Percentiles rank a stretch among this genome's conserved stretches.
These are phyloP conservation scores for Endoconidiophora laricicola DNA, from an alignment of 2,329 filamentous ascomycete genomes.

Conservation along the genomic window DNA sequence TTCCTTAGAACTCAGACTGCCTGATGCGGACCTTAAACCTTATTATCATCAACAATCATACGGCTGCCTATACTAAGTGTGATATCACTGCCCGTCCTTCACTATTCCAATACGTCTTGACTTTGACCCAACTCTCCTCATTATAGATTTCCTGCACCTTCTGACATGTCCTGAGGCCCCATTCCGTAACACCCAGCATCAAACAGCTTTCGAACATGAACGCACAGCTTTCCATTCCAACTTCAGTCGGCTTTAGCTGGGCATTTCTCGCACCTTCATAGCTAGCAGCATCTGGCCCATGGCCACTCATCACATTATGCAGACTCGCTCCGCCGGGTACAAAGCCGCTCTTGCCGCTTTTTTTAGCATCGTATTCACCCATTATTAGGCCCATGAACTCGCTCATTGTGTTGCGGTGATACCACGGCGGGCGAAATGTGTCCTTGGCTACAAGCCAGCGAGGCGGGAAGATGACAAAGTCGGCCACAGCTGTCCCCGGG, in stretches of 20 bases:
- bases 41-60: no score
- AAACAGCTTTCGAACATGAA: constrained; percentile 55
- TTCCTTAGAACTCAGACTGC: no score
- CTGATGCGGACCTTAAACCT: no score
- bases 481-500: constrained; percentile 46
- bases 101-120: constrained; percentile 44
- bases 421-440: constrained; percentile 58
- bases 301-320: constrained; percentile 58
- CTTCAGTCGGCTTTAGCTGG: constrained; percentile 37
- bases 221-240: constrained; percentile 44
- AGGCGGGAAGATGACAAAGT: constrained; percentile 59
- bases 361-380: constrained; percentile 46
- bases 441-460: constrained; percentile 53
- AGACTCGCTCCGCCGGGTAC: constrained; percentile 41
- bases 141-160: constrained; percentile 53
- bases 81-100: constrained; percentile 3
- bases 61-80: neutral
- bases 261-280: constrained; percentile 39
- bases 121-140: constrained; percentile 61
- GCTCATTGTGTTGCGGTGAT: constrained; percentile 51
- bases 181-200: constrained; percentile 57
- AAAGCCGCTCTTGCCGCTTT: constrained; percentile 34
- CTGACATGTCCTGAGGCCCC: constrained; percentile 43
- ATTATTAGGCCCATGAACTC: constrained; percentile 47
- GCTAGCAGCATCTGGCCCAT: constrained; percentile 41